Evolutionary conservation across 1,284 basidiomycete genomes (phyloP), one percentile per base, ranked within the genome.

Genomic region (Waitea zeae): DNA sequence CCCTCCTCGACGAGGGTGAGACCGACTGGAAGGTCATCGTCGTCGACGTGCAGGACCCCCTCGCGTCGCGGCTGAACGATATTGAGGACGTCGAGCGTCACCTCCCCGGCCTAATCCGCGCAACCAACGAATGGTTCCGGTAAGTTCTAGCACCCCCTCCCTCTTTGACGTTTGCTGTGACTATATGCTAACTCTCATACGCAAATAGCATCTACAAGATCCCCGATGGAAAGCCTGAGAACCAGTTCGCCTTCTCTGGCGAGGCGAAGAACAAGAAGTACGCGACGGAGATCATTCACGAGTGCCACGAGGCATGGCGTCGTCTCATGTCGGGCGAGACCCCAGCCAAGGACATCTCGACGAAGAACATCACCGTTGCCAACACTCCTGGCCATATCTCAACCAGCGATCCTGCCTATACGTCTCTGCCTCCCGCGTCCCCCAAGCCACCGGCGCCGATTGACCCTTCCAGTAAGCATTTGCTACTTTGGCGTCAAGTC

Each of bases 251-350:
- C 19, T 99, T 99, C 76, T 93, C 88, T 37, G 95, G 95, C 39
- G 95, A 99, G 65, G 93, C 93, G 46, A 99, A 98, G 71, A 95
- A 95, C 72, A 93, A 92, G 70, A 92, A 92, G 58, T 99, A 97
- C 58, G 95, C 95, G 35, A 88, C 83, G 36, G 93, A 97, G 62
- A 92, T 98, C 61, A 83, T 99, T 51, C 88, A 93, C 60, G 95
- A 99, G 61, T 93, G 88, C 63, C 83, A 98, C 58, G 93, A 97
- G 59, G 87, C 93, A 32, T 99, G 95, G 95, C 88, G 89, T 53
- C 84, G 87, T 52, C 76, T 99, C 49, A 69, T 92, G 53, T 61
- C 59, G 39, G 90, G 90, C 43, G 86, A 96, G 46, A 62, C 53
- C 38, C 66, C 76, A 31, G 71, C 77, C 41, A 78, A 77, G 61